Evolutionary conservation across 2,329 filamentous ascomycete species (phyloP).

Genomic region (Arachnomyces sp.): DNA sequence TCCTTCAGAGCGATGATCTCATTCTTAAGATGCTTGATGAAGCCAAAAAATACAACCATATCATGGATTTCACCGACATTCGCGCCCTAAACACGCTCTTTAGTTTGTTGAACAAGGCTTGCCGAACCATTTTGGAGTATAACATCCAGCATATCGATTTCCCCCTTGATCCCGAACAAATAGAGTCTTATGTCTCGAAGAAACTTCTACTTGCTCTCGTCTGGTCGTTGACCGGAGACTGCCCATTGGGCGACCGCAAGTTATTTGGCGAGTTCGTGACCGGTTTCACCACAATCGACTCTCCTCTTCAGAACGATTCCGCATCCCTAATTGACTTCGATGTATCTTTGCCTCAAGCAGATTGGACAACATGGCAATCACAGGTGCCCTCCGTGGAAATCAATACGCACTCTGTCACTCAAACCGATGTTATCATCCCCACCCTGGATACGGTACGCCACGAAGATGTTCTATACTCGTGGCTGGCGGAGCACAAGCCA

Average conservation of each 20-base stretch:
- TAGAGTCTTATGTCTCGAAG: constrained; percentile 84
- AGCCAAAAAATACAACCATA: constrained; percentile 76
- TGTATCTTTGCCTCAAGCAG: constrained; percentile 73
- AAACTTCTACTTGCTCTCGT: constrained; percentile 87
- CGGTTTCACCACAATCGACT: constrained; percentile 75
- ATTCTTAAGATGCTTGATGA: constrained; percentile 68
- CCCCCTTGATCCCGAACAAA: constrained; percentile 78
- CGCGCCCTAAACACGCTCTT: constrained; percentile 89
- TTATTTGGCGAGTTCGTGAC: constrained; percentile 78
- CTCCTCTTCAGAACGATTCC: constrained; percentile 67
- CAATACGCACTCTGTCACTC: constrained; percentile 95
- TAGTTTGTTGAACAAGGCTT: constrained; percentile 89
- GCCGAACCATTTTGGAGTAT: constrained; percentile 88
- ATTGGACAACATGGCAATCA: constrained; percentile 90
- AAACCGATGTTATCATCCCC: constrained; percentile 97
- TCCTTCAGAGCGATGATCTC: constrained; percentile 72
- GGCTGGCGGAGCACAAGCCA: constrained; percentile 97
- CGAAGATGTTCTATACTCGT: constrained; percentile 98
- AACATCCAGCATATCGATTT: constrained; percentile 93
- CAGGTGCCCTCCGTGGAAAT: constrained; percentile 92
- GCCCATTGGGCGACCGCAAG: constrained; percentile 79
- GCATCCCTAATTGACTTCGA: constrained; percentile 95
- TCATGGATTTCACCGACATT: constrained; percentile 95
- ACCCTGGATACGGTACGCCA: constrained; percentile 96
- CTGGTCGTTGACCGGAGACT: constrained; percentile 95